These are phyloP conservation scores for Ganoderma sinense DNA, from an alignment of 1,284 basidiomycete genomes.

Conservation along the genomic window DNA sequence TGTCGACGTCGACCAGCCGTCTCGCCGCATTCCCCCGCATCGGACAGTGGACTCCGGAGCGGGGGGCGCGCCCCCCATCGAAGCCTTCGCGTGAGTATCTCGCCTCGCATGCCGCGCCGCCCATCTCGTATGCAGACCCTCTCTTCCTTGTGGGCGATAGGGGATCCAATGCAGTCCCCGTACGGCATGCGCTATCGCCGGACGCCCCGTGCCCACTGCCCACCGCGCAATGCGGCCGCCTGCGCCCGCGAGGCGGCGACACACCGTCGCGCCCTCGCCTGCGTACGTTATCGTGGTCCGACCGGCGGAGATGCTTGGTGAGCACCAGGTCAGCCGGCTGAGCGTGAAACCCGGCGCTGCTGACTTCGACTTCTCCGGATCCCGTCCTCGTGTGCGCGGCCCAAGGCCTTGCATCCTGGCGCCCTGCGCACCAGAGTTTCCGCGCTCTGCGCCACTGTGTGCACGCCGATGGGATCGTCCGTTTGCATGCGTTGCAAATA, in stretches of 20 bases:
- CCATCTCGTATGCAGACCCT: background rate
- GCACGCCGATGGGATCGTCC: background rate
- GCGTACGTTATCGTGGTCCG: background rate
- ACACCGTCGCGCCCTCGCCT: background rate
- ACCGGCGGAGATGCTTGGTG: constrained; percentile 7
- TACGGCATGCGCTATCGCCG: background rate
- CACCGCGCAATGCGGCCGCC: background rate
- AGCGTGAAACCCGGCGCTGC: background rate
- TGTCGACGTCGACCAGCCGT: background rate
- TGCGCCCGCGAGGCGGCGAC: constrained; percentile 3
- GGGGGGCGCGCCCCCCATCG: background rate
- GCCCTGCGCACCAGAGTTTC: background rate
- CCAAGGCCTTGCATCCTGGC: background rate
- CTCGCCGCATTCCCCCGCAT: background rate
- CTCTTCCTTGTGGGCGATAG: background rate
- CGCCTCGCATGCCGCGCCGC: background rate
- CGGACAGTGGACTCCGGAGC: too few relatives aligned
- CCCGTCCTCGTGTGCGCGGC: background rate
- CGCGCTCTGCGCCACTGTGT: background rate
- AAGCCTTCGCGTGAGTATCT: background rate
- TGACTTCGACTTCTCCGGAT: too few relatives aligned
- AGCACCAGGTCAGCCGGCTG: background rate
- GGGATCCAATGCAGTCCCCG: background rate
- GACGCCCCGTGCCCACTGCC: background rate
- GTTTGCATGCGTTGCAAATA: background rate